Percentiles rank a stretch among this genome's conserved stretches.
phyloP scores from a whole-genome alignment of 2,329 filamentous ascomycete species.

The Colletotrichum sp. region DNA sequence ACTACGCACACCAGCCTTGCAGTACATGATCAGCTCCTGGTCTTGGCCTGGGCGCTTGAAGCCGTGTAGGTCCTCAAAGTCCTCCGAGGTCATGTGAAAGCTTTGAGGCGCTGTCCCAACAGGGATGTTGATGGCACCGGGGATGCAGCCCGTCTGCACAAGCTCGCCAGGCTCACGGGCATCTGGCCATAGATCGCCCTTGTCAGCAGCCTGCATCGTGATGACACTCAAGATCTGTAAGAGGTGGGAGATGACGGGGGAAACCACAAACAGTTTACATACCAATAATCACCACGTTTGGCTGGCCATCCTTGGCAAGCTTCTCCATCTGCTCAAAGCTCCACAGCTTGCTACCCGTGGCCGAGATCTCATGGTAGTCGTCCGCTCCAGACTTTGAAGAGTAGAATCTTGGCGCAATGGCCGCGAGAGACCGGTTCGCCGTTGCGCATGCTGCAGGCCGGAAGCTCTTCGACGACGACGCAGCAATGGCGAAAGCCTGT shows the following conservation, averaged over 20 bases:
- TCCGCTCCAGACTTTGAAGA: background rate
- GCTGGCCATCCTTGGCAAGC: background rate
- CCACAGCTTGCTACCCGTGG: conserved; percentile 45
- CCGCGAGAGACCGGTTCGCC: background rate
- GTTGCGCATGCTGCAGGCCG: background rate
- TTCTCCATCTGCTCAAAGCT: conserved; percentile 50
- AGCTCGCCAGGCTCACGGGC: conserved; percentile 77
- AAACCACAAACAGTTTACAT: background rate
- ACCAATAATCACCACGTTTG: conserved; percentile 10
- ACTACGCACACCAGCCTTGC: conserved; percentile 88
- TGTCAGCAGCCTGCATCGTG: background rate
- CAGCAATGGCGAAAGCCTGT: background rate
- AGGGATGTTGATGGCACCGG: conserved; percentile 82
- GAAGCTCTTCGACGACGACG: background rate
- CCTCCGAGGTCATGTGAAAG: conserved; percentile 75
- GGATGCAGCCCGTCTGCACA: conserved; percentile 71
- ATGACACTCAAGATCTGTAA: background rate
- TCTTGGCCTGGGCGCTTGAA: conserved; percentile 69
- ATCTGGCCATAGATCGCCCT: conserved; percentile 46
- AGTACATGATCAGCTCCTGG: conserved; percentile 81
- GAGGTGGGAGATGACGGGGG: background rate
- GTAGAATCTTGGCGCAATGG: background rate
- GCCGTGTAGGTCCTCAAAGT: conserved; percentile 85
- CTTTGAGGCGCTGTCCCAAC: conserved; percentile 78
- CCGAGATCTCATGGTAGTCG: conserved; percentile 14